Conservation (phyloP, 2,329 filamentous ascomycete genomes). For the Sporothrix brunneoviolacea region DNA sequence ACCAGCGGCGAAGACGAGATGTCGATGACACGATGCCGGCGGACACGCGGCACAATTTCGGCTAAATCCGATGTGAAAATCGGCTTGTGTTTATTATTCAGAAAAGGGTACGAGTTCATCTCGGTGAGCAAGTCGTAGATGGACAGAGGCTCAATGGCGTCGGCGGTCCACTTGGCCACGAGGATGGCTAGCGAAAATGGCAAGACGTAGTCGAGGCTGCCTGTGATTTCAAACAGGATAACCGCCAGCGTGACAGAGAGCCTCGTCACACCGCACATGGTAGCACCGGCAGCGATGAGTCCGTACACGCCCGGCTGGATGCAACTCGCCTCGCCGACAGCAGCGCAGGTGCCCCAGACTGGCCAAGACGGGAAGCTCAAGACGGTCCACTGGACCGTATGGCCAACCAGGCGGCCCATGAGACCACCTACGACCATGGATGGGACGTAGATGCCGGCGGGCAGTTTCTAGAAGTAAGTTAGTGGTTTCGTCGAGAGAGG, state of each 20-base stretch:
- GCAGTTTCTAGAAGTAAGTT: conserved; percentile 59
- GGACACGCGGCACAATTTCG: conserved; percentile 73
- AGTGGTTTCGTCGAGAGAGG: background rate
- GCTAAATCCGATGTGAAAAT: conserved; percentile 82
- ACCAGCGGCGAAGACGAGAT: conserved; percentile 78
- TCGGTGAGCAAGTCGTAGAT: conserved; percentile 94
- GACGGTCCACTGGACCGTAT: conserved; percentile 75
- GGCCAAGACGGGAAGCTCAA: conserved; percentile 63
- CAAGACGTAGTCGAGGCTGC: conserved; percentile 88
- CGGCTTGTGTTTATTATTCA: conserved; percentile 93
- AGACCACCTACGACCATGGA: conserved; percentile 98
- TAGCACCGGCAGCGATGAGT: conserved; percentile 86
- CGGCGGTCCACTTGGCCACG: conserved; percentile 96
- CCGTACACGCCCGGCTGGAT: conserved; percentile 97
- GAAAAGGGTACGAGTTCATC: conserved; percentile 94
- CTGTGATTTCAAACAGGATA: conserved; percentile 92
- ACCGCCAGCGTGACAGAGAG: conserved; percentile 89
- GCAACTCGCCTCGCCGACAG: conserved; percentile 67
- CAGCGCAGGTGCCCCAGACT: conserved; percentile 69
- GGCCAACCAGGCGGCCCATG: conserved; percentile 81
- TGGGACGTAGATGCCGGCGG: conserved; percentile 93
- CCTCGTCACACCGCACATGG: conserved; percentile 95
- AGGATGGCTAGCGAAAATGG: conserved; percentile 89
- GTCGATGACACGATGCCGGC: conserved; percentile 76
- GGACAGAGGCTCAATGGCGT: conserved; percentile 86